Percentiles rank a stretch among this genome's conserved stretches.
Conservation (phyloP, 2,329 filamentous ascomycete species). For the Trichoderma pleuroti region DNA sequence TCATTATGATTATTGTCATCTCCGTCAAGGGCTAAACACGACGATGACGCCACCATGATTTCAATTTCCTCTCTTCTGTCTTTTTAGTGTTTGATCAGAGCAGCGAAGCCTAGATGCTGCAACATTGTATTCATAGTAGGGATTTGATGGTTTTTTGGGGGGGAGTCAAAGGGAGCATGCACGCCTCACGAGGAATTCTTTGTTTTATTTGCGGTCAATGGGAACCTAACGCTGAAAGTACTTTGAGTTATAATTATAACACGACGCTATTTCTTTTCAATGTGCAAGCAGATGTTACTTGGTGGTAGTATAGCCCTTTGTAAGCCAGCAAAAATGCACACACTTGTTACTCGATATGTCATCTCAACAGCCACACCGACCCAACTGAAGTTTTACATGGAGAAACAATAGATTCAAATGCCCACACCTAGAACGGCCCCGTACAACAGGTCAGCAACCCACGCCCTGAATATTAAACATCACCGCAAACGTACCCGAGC, state of each 20-base stretch:
- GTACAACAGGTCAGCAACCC: neutral
- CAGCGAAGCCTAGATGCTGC: constrained; percentile 11
- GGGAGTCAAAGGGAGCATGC: constrained; percentile 1
- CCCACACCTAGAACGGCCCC: neutral
- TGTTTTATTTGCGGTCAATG: neutral
- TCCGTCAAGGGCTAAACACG: constrained; percentile 44
- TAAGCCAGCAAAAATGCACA: neutral
- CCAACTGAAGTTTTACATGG: neutral
- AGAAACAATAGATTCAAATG: neutral
- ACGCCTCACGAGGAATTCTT: neutral
- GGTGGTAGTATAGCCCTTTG: neutral
- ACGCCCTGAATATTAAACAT: neutral
- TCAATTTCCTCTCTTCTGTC: neutral
- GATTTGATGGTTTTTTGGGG: constrained; percentile 1
- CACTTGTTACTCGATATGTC: neutral
- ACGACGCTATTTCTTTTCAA: neutral
- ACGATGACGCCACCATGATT: neutral
- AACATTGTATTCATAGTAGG: constrained; percentile 1
- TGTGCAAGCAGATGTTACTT: neutral
- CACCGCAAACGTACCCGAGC: neutral
- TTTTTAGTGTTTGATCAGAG: neutral
- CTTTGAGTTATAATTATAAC: neutral
- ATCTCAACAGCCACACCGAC: neutral
- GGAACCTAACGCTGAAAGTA: constrained; percentile 4
- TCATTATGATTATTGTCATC: constrained; percentile 54